Evolutionary conservation across 306 rosid genomes (phyloP).

Genomic region (Vachellia collinsii): DNA sequence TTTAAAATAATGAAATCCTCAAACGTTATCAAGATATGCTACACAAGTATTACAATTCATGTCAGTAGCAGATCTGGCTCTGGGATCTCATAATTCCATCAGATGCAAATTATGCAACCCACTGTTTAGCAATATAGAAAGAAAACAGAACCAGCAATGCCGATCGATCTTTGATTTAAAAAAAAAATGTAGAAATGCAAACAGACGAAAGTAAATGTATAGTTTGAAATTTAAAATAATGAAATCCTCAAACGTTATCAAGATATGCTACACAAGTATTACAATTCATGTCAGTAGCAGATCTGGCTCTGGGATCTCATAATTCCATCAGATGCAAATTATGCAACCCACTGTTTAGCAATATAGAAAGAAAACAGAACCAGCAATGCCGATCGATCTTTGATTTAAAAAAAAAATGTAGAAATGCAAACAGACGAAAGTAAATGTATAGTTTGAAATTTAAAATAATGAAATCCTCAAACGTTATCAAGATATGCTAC

Average conservation of each 20-base stretch:
- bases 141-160: not conserved
- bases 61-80: not conserved
- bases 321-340: not conserved
- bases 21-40: not conserved
- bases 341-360: not conserved
- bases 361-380: not conserved
- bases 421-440: not conserved
- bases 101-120: not conserved
- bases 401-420: not conserved
- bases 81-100: not conserved
- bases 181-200: not conserved
- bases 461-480: not conserved
- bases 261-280: not conserved
- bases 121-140: not conserved
- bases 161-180: not conserved
- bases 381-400: not conserved
- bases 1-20: not conserved
- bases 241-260: not conserved
- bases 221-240: too few relatives aligned
- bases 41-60: not conserved
- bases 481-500: not conserved
- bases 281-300: not conserved
- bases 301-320: not conserved
- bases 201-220: not conserved
- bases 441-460: too few relatives aligned